phyloP scores from a whole-genome alignment of 1,139 yeast species.

The Suhomyces coccinellae region DNA sequence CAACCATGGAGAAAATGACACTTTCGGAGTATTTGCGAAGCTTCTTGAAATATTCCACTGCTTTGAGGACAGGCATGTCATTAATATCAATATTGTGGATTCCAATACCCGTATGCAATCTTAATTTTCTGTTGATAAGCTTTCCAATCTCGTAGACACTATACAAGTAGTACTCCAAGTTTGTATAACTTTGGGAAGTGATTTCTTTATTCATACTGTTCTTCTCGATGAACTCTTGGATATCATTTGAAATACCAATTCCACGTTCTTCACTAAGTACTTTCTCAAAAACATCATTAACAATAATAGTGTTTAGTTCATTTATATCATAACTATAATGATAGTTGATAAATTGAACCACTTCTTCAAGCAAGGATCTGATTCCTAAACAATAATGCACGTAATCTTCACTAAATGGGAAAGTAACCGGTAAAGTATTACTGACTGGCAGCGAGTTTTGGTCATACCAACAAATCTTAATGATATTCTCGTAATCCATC shows the following conservation, averaged over 20 bases:
- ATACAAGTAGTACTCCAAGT: constrained; percentile 78
- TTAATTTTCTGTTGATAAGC: constrained; percentile 40
- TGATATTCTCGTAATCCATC: constrained; percentile 61
- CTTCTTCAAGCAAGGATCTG: constrained; percentile 61
- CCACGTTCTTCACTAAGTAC: constrained; percentile 55
- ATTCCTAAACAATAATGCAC: constrained; percentile 81
- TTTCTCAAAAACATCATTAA: constrained; percentile 65
- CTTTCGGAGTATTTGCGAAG: constrained; percentile 78
- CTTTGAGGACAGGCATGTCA: constrained; percentile 42
- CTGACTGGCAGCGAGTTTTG: constrained; percentile 47
- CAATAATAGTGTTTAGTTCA: constrained; percentile 48
- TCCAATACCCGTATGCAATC: constrained; percentile 57
- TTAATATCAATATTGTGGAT: constrained; percentile 38
- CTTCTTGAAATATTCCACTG: constrained; percentile 52
- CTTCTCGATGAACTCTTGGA: constrained; percentile 57
- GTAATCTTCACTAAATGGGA: constrained; percentile 89
- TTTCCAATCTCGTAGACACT: constrained; percentile 59
- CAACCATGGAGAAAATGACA: constrained; percentile 77
- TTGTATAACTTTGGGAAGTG: constrained; percentile 83
- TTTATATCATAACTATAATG: constrained; percentile 56
- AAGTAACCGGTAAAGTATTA: constrained; percentile 57
- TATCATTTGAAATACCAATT: constrained; percentile 64
- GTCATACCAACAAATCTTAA: constrained; percentile 70
- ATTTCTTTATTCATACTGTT: constrained; percentile 82
- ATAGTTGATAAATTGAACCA: constrained; percentile 62